Evolutionary conservation across 202 grass and related monocot genomes (phyloP).

Genomic region (Digitaria exilis): DNA sequence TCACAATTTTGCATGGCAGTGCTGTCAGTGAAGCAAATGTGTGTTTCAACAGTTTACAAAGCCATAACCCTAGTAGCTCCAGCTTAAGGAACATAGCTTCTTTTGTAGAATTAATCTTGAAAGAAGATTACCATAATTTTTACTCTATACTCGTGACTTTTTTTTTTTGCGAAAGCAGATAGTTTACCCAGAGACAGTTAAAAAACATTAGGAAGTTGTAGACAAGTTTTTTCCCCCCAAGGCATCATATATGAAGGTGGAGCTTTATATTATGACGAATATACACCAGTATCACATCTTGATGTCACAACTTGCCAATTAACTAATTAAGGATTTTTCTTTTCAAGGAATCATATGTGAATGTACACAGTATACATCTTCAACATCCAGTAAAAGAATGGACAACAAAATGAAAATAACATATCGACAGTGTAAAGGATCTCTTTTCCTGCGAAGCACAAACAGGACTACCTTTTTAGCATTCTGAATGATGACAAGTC

Average conservation of each 20-base stretch:
- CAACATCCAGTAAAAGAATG: slow-evolving; percentile 26
- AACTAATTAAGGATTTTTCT: neutral
- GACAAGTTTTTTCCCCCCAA: neutral
- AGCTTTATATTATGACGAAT: slow-evolving; percentile 13
- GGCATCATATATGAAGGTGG: neutral
- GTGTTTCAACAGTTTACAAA: slow-evolving; percentile 1
- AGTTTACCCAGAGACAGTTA: neutral
- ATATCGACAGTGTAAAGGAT: slow-evolving; percentile 1
- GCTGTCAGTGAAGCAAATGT: slow-evolving; percentile 2
- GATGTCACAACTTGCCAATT: neutral
- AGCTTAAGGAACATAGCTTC: neutral
- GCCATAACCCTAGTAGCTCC: neutral
- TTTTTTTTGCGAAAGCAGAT: slow-evolving; percentile 21
- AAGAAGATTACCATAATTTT: neutral
- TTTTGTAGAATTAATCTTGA: neutral
- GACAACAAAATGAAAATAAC: no score
- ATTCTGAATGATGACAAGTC: slow-evolving; percentile 67
- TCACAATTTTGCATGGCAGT: neutral
- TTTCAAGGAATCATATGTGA: slow-evolving; percentile 6
- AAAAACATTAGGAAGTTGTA: neutral
- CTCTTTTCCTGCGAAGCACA: slow-evolving; percentile 9
- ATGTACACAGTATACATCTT: neutral
- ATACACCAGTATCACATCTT: neutral
- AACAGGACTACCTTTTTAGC: slow-evolving; percentile 48
- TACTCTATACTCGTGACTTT: no score